Conservation (phyloP, 208 protist genomes). For the Crithidia bombi region DNA sequence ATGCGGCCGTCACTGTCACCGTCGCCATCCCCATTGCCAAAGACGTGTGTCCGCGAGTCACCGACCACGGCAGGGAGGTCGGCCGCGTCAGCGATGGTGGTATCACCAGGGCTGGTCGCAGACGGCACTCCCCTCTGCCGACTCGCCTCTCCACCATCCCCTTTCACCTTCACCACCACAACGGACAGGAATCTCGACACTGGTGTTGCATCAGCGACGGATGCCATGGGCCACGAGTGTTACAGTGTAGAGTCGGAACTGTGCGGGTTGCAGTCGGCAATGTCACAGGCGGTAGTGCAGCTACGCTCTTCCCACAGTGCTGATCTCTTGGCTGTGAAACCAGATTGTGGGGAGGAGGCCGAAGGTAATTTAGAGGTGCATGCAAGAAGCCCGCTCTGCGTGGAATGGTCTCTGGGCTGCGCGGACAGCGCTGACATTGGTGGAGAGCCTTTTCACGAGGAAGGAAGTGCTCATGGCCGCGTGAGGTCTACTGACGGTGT, state of each 20-base stretch:
- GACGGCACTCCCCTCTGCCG: not conserved
- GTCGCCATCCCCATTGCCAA: not conserved
- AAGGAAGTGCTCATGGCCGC: no score
- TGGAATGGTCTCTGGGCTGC: no score
- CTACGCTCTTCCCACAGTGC: not conserved
- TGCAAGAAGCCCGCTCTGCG: no score
- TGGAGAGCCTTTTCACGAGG: no score
- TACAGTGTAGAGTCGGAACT: slow-evolving; percentile 24
- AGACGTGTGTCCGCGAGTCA: not conserved
- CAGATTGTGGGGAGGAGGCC: no score
- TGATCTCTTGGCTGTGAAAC: no score
- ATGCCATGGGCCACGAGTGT: not conserved
- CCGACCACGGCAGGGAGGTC: not conserved
- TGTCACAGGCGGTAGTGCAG: not conserved
- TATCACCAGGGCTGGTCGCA: no score
- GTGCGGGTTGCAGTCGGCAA: slow-evolving; percentile 7
- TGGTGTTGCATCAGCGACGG: not conserved
- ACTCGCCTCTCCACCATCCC: not conserved
- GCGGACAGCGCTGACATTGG: no score
- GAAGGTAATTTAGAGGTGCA: no score
- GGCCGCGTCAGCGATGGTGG: not conserved
- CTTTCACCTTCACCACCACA: no score
- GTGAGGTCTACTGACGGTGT: no score
- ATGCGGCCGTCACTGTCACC: not conserved
- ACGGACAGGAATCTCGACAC: no score